Base-by-base conservation (phyloP, 2,329 filamentous ascomycete genomes). In the Cercospora sp. region DNA sequence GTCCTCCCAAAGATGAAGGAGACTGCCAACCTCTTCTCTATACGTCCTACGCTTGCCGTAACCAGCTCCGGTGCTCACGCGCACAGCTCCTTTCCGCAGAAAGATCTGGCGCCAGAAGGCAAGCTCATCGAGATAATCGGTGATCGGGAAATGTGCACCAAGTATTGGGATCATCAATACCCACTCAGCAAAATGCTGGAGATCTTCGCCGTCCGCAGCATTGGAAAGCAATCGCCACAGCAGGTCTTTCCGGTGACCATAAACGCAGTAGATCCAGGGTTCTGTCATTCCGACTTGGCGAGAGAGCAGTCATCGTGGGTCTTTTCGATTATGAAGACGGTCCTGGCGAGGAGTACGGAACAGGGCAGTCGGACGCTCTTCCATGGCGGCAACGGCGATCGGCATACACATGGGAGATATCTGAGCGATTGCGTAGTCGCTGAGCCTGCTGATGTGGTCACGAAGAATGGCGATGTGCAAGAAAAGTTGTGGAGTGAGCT, bases 351-450 rank as follows among this genome's bases (percentile, higher is more conserved):
- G 1, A 75, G 69, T 0, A 79, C 75, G 0, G 80, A 82, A 66
- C 72, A 75, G 3, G 81, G 81, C 0, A 75, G 75, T n/a, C 68
- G 80, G n/a, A 80, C 76, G 2, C 72, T 82, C 16, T 77, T 80
- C 0, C 72, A 77, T 65, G 79, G 77, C 1, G 65, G 68, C 2
- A 63, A 63, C 5, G 74, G 70, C 30, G 80, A 79, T 0, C 51
- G 67, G 0, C 76, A 80, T 58, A 76, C 73, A 1, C 80, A 83
- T 67, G 81, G 81, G 0, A 71, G 78, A 66, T 82, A 81, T 66
- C 64, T 82, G 57, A 77, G 74, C 31, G 76, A 82, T 51, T 77
- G 76, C 18, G 60, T 72, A 61, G 69, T 81, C 9, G 68, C 68
- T 33, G 64, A 69, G 26, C 73, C 76, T 5, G 74, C 74, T 6